A percentile compares a stretch with the other conserved stretches of the same genome.
phyloP scores from a whole-genome alignment of 768 basidiomycete genomes.

The Brasilioporus rufonigricans region DNA sequence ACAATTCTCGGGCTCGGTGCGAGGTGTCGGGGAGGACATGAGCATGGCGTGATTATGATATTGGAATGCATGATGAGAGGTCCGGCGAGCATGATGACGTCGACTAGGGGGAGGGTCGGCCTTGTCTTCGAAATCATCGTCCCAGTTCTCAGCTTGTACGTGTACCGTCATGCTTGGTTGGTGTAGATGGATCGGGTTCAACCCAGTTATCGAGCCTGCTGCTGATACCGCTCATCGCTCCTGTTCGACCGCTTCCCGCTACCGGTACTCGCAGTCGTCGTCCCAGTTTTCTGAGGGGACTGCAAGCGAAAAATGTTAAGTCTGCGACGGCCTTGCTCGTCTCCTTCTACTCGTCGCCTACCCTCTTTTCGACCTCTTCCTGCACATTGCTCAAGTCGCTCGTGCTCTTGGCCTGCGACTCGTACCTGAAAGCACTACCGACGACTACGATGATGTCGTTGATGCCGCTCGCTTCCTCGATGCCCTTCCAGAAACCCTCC shows the following conservation, averaged over 20 bases:
- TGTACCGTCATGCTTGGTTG: slow-evolving; percentile 35
- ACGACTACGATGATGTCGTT: slow-evolving; percentile 71
- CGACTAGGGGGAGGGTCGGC: slow-evolving; percentile 38
- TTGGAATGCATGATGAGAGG: slow-evolving; percentile 16
- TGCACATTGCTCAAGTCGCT: slow-evolving; percentile 51
- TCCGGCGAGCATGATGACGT: slow-evolving; percentile 11
- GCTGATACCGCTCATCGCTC: slow-evolving; percentile 9
- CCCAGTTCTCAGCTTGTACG: slow-evolving; percentile 56
- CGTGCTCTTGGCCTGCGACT: slow-evolving; percentile 37
- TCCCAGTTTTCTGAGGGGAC: slow-evolving; percentile 74
- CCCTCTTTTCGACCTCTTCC: slow-evolving; percentile 44
- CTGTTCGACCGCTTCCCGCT: slow-evolving; percentile 5
- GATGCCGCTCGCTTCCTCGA: slow-evolving; percentile 78
- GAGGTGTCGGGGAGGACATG: slow-evolving; percentile 21
- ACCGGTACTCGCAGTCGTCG: slow-evolving; percentile 64
- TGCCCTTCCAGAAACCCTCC: slow-evolving; percentile 79
- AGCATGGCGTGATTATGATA: slow-evolving; percentile 10
- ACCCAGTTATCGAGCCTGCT: slow-evolving; percentile 40
- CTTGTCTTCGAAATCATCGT: slow-evolving; percentile 62
- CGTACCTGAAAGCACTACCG: slow-evolving; percentile 62
- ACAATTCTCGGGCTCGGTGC: slow-evolving; percentile 51
- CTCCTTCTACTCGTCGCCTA: slow-evolving; percentile 53
- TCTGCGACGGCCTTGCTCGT: slow-evolving; percentile 43
- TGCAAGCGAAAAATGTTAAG: no score
- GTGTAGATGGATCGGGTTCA: slow-evolving; percentile 52